Evolutionary conservation across 352 stramenopile genomes (phyloP), one percentile per base, ranked within the genome.

Genomic region (Pythium biforme): DNA sequence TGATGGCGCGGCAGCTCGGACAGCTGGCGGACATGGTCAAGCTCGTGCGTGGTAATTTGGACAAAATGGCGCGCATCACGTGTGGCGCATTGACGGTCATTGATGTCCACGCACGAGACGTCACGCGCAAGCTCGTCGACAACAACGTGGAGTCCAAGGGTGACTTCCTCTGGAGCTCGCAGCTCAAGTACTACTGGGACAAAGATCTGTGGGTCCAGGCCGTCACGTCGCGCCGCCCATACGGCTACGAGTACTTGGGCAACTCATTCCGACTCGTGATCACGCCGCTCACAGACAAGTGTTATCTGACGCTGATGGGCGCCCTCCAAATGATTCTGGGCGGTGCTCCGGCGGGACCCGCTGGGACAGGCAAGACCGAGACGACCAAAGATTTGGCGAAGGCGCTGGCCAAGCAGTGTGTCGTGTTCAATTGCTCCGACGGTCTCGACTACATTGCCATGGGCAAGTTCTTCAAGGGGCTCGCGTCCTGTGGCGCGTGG

Each of bases 221-320:
- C 55, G 90, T 98, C 27, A 95, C 92, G 25, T 94, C 92, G 7
- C 74, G 86, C 0, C 79, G 94, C 6, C 88, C 87, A 6, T 98
- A 98, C 68, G 95, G 91, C 9, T 99, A 98, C 68, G 95, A 99
- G 71, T 99, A 98, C 70, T 69, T 98, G n/a, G 95, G 95, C 8
- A 98, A 98, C 61, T 97, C 89, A 37, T 98, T 97, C 47, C 83
- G 95, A 10, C 75, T 99, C 2, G 95, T 99, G 54, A 98, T 99
- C 68, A 99, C 95, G 4, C 95, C 95, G 3, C 68, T 99, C 25
- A 98, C 95, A 0, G 95, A 98, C 70, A 98, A 98, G 62, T 98
- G 94, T 66, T 98, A 98, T 71, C 56, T 98, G 31, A 98, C 95
- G 23, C 76, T 98, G 14, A 98, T 98, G 95, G 93, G 92, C 17